These are phyloP conservation scores for Plantago elongata DNA, from an alignment of 257 asterid genomes.

Conservation along the genomic window DNA sequence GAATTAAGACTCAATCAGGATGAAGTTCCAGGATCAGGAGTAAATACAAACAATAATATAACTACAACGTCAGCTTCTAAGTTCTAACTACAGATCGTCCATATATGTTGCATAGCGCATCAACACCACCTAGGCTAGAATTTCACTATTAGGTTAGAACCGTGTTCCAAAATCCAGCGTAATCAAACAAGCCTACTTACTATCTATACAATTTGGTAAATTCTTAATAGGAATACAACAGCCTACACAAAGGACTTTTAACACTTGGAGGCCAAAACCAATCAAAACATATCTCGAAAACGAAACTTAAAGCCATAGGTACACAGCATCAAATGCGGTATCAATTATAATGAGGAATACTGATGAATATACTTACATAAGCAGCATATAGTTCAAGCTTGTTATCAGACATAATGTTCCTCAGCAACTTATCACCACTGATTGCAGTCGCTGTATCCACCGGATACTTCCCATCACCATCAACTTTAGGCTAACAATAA, in stretches of 20 bases:
- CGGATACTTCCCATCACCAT: slow-evolving; percentile 46
- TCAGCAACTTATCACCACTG: slow-evolving; percentile 82
- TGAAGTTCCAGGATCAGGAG: background rate
- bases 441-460: slow-evolving; percentile 57
- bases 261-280: too few species aligned
- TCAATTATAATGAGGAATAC: background rate
- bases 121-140: background rate
- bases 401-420: slow-evolving; percentile 82
- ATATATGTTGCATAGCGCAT: background rate
- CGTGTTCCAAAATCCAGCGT: too few species aligned
- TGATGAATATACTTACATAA: slow-evolving; percentile 52
- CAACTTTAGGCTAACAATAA: slow-evolving; percentile 57
- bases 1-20: background rate
- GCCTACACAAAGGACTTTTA: too few species aligned
- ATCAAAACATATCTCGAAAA: too few species aligned
- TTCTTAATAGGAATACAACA: too few species aligned
- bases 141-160: too few species aligned
- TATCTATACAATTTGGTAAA: too few species aligned
- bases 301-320: background rate
- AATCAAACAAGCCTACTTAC: too few species aligned
- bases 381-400: slow-evolving; percentile 79
- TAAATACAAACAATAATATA: background rate
- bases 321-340: background rate
- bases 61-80: background rate
- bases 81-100: background rate